Conservation (phyloP, 2,329 filamentous ascomycete species). For the Colletotrichum sp. region DNA sequence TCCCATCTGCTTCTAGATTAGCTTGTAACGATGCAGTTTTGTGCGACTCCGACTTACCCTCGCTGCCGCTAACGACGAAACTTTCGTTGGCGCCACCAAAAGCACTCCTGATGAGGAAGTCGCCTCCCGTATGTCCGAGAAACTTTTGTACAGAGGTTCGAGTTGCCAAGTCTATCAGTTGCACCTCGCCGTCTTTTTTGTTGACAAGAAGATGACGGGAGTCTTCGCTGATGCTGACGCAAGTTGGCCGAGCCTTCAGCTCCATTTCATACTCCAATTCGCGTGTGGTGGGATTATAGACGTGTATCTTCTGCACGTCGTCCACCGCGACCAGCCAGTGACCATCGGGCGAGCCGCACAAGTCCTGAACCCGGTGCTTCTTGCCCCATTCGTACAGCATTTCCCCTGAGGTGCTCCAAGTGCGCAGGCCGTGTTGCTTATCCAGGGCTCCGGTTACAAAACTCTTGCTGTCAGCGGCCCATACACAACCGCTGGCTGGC, state of each 20-base stretch:
- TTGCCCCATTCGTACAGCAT: conserved; percentile 70
- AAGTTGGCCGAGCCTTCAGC: conserved; percentile 74
- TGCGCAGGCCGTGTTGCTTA: conserved; percentile 67
- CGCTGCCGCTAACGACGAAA: conserved; percentile 90
- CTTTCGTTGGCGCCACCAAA: conserved; percentile 93
- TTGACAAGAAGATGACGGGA: conserved; percentile 85
- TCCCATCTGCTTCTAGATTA: conserved; percentile 52
- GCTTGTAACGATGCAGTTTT: background rate
- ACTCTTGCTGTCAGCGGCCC: conserved; percentile 77
- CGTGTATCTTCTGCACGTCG: conserved; percentile 71
- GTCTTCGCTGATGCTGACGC: conserved; percentile 81
- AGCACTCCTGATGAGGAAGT: conserved; percentile 79
- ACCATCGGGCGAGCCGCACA: conserved; percentile 83
- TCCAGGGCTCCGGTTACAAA: conserved; percentile 85
- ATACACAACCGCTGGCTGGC: conserved; percentile 88
- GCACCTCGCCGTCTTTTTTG: conserved; percentile 76
- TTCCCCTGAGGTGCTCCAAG: conserved; percentile 72
- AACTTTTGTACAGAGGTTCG: conserved; percentile 77
- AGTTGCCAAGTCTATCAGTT: conserved; percentile 78
- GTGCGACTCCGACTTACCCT: conserved; percentile 64
- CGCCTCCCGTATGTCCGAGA: conserved; percentile 74
- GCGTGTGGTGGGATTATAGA: conserved; percentile 81
- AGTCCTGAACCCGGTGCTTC: conserved; percentile 79
- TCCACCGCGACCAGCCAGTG: conserved; percentile 81
- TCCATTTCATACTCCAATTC: conserved; percentile 78